Percentiles rank a stretch among this genome's conserved stretches.
Conservation (phyloP, 2,329 filamentous ascomycete genomes). For the Colletotrichum sp. region DNA sequence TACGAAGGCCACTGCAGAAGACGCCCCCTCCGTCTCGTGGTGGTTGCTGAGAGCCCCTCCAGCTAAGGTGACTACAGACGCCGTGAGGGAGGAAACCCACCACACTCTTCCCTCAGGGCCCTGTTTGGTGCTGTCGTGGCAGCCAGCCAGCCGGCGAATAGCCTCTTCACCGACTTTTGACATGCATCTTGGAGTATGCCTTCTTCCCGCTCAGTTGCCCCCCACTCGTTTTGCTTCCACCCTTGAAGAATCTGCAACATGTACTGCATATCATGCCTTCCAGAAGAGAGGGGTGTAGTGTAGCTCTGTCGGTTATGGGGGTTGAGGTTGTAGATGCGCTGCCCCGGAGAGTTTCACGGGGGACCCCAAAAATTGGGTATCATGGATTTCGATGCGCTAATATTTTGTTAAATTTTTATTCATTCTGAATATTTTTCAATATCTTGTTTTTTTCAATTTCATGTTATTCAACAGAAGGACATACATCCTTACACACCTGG, state of each 20-base stretch:
- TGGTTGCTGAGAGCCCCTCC: not conserved
- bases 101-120: not conserved
- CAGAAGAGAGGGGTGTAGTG: not conserved
- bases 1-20: not conserved
- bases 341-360: not conserved
- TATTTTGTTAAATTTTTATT: not conserved
- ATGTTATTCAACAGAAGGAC: not conserved
- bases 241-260: not conserved
- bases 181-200: not conserved
- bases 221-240: not conserved
- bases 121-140: slow-evolving; percentile 12
- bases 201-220: not conserved
- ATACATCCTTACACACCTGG: not conserved
- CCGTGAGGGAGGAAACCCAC: not conserved
- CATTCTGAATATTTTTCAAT: not conserved
- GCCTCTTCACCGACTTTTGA: slow-evolving; percentile 21
- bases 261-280: not conserved
- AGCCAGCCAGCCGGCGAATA: slow-evolving; percentile 9
- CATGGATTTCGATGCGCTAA: not conserved
- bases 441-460: not conserved
- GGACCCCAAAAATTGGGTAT: not conserved
- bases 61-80: not conserved
- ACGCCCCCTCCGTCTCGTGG: not conserved
- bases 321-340: not conserved
- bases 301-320: not conserved